phyloP scores from a whole-genome alignment of 2,329 filamentous ascomycete species.

The Corniculantispora saksenae region DNA sequence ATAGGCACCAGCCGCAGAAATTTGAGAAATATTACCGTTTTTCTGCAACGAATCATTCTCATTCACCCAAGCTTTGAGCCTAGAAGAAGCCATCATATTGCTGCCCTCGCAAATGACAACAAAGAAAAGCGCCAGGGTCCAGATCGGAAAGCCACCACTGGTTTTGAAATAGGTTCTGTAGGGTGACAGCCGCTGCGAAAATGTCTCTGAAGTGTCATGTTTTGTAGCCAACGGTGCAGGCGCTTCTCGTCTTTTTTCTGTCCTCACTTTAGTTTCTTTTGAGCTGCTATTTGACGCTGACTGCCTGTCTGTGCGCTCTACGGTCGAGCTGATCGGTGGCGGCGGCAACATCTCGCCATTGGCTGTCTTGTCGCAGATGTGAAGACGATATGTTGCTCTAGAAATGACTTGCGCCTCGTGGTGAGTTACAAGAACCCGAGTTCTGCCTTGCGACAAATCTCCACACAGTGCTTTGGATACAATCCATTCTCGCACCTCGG shows the following conservation, averaged over 20 bases:
- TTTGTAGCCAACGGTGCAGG: not conserved
- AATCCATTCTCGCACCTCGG: slow-evolving; percentile 68
- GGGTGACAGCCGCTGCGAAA: slow-evolving; percentile 28
- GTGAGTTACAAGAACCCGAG: slow-evolving; percentile 72
- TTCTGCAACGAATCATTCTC: not conserved
- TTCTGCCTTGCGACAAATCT: slow-evolving; percentile 53
- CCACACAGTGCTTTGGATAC: slow-evolving; percentile 70
- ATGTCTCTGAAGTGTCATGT: not conserved
- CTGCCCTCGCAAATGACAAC: slow-evolving; percentile 41
- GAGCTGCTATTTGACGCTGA: not conserved
- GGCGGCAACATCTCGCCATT: not conserved
- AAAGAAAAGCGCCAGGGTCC: slow-evolving; percentile 59
- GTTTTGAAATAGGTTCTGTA: not conserved
- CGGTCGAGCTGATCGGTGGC: no score
- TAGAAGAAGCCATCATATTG: not conserved
- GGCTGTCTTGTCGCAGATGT: not conserved
- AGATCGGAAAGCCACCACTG: slow-evolving; percentile 62
- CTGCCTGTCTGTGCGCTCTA: not conserved
- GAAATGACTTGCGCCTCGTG: slow-evolving; percentile 67
- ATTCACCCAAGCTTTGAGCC: not conserved
- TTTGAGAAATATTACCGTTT: not conserved
- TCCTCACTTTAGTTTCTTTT: not conserved
- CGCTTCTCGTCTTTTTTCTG: not conserved
- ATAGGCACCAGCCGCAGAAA: not conserved
- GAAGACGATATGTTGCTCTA: slow-evolving; percentile 58